Conservation (phyloP, 352 stramenopile genomes). For the Phytophthora europaea region DNA sequence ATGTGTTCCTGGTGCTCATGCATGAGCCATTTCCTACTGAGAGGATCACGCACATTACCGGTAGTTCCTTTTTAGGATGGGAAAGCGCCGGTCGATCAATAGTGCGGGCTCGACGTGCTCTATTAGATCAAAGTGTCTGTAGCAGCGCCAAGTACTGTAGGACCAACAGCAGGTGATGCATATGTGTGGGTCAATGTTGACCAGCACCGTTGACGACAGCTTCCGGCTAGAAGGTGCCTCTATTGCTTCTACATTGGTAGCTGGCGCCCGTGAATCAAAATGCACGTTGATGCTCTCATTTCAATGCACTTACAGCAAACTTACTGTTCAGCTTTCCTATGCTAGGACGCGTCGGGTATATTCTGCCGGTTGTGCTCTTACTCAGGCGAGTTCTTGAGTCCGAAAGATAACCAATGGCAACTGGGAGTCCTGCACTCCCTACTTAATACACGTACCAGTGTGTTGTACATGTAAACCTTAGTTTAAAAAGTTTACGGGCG, state of each 20-base stretch:
- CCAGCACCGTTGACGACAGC: constrained; percentile 11
- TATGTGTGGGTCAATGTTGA: constrained; percentile 24
- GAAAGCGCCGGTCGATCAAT: background rate
- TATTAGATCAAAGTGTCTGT: background rate
- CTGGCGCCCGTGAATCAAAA: background rate
- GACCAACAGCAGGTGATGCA: constrained; percentile 1
- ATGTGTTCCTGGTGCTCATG: background rate
- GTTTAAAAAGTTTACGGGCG: constrained; percentile 12
- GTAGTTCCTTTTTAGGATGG: background rate
- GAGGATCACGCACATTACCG: background rate
- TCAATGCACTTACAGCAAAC: background rate
- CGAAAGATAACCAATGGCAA: background rate
- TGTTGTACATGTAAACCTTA: background rate
- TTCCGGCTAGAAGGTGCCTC: constrained; percentile 4
- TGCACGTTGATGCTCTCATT: background rate
- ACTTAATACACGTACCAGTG: background rate
- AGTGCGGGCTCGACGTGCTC: background rate
- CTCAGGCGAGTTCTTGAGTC: background rate
- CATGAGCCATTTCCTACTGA: background rate
- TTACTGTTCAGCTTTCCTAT: background rate
- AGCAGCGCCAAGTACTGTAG: background rate
- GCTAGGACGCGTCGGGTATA: no score
- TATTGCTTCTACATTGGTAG: background rate
- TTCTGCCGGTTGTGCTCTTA: no score
- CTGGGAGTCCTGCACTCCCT: background rate